Percentiles rank a stretch among this genome's conserved stretches.
phyloP scores from a whole-genome alignment of 192 early-diverging fungal genomes.

The Podochytrium sp. region DNA sequence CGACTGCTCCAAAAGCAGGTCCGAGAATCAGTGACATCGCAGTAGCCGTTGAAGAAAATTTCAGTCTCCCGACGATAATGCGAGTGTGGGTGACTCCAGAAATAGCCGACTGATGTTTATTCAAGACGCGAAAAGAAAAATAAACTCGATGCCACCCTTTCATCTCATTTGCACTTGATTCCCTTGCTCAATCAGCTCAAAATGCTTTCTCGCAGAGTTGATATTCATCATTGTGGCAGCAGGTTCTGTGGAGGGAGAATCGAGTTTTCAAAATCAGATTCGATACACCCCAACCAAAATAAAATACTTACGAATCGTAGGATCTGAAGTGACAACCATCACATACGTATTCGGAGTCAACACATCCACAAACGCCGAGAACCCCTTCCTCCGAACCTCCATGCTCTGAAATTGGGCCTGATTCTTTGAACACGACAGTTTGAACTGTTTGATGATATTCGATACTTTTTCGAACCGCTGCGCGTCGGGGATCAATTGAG shows the following conservation, averaged over 20 bases:
- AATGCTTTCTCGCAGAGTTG: slow-evolving; percentile 76
- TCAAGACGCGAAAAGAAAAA: background rate
- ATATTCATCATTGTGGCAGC: slow-evolving; percentile 84
- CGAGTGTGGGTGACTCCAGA: slow-evolving; percentile 1
- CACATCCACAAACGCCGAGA: slow-evolving; percentile 80
- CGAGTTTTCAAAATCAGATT: background rate
- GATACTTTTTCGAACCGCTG: slow-evolving; percentile 90
- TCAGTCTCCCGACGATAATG: background rate
- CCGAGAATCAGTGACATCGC: slow-evolving; percentile 5
- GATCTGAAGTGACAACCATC: slow-evolving; percentile 86
- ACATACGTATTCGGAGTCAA: slow-evolving; percentile 85
- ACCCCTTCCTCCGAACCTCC: slow-evolving; percentile 77
- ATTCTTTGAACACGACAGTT: slow-evolving; percentile 70
- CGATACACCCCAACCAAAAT: background rate
- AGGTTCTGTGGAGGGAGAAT: slow-evolving; percentile 59
- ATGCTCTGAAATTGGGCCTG: slow-evolving; percentile 86
- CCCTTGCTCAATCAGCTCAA: slow-evolving; percentile 34
- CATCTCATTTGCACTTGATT: too few relatives aligned
- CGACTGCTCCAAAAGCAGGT: background rate
- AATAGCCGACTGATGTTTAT: background rate
- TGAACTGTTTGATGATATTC: slow-evolving; percentile 93
- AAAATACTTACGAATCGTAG: slow-evolving; percentile 73
- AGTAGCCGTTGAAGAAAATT: background rate
- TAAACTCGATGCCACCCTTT: background rate
- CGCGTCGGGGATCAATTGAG: slow-evolving; percentile 47